Base-by-base conservation (phyloP, 2,329 filamentous ascomycete genomes). In the Ceratocystis colombiana region DNA sequence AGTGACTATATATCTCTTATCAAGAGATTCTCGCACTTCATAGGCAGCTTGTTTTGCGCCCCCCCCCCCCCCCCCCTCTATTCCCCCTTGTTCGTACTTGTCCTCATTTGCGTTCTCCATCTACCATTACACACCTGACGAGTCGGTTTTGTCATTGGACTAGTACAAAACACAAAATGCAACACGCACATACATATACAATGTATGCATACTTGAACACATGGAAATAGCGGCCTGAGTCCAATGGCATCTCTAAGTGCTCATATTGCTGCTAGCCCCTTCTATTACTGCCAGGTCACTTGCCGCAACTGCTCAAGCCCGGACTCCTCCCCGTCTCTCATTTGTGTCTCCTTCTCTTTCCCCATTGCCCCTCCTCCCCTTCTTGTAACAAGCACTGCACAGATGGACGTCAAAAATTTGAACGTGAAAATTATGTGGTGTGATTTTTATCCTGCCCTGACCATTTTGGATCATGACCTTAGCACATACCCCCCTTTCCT, bases 351-450 rank as follows among this genome's bases (percentile, higher is more conserved):
- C n/a, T 5, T 33, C 22, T 25, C 37, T 20, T 20, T 12, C 30
- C 8, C 12, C 28, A 20, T 45, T 41, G 12, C 25, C 15, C 41
- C 61, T 5, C 30, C 33, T 28, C 61, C 53, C 53, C 28, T 37
- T 41, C 37, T 41, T 41, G 37, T 41, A 41, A 59, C 25, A 59
- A 59, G 28, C 53, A 59, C 53, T 33, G 33, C 53, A 33, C 53
- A 57, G 53, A 57, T 62, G 25, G 25, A 46, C 22, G 61, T 63
- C 44, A 4, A 63, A 1, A 63, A 41, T 12, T 41, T 48, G 33
- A 63, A 30, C 12, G 61, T 63, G 28, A 33, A 59, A 59, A 59
- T 59, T 30, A 59, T 17, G 25, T 59, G 25, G 28, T 59, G 61
- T 63, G 46, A 25, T 48, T 50, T 63, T 28, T 37, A 48, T 63